Evolutionary conservation across 2,329 filamentous ascomycete genomes (phyloP).

Genomic region (Aspergillus intermedius): DNA sequence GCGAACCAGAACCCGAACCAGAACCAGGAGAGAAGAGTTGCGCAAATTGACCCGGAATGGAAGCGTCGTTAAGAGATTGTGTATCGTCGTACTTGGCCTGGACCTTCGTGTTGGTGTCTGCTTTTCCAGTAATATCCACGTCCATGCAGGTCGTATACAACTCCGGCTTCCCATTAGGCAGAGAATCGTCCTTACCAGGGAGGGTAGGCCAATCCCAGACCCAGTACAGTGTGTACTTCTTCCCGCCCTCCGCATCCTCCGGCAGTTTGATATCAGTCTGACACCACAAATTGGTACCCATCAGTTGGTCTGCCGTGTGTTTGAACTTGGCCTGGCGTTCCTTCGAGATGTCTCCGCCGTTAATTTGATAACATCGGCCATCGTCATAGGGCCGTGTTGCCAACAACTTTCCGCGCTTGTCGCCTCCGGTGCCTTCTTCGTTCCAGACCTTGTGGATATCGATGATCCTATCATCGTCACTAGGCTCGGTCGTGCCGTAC

Average conservation of each 20-base stretch:
- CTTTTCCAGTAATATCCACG: slow-evolving; percentile 33
- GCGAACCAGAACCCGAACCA: background rate
- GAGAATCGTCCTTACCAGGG: slow-evolving; percentile 26
- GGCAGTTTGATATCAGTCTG: slow-evolving; percentile 77
- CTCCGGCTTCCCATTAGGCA: slow-evolving; percentile 40
- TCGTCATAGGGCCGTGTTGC: slow-evolving; percentile 81
- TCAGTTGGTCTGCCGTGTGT: slow-evolving; percentile 44
- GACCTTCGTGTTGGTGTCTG: slow-evolving; percentile 9
- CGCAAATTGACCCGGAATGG: slow-evolving; percentile 34
- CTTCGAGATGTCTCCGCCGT: slow-evolving; percentile 52
- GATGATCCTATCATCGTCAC: slow-evolving; percentile 52
- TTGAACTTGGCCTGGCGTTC: slow-evolving; percentile 54
- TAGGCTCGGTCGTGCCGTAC: slow-evolving; percentile 62
- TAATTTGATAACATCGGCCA: slow-evolving; percentile 78
- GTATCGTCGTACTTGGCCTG: slow-evolving; percentile 20
- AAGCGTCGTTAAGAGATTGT: slow-evolving; percentile 34
- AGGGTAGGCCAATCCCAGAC: slow-evolving; percentile 85
- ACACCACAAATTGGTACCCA: slow-evolving; percentile 63
- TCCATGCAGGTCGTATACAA: slow-evolving; percentile 47
- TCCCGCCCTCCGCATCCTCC: slow-evolving; percentile 52
- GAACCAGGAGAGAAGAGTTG: slow-evolving; percentile 18
- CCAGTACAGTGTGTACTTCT: slow-evolving; percentile 81
- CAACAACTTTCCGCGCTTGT: slow-evolving; percentile 68
- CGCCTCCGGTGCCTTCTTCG: slow-evolving; percentile 69
- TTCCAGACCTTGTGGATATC: slow-evolving; percentile 73